phyloP scores from a whole-genome alignment of 1,284 basidiomycete species.

The Pisolithus thermaeus region DNA sequence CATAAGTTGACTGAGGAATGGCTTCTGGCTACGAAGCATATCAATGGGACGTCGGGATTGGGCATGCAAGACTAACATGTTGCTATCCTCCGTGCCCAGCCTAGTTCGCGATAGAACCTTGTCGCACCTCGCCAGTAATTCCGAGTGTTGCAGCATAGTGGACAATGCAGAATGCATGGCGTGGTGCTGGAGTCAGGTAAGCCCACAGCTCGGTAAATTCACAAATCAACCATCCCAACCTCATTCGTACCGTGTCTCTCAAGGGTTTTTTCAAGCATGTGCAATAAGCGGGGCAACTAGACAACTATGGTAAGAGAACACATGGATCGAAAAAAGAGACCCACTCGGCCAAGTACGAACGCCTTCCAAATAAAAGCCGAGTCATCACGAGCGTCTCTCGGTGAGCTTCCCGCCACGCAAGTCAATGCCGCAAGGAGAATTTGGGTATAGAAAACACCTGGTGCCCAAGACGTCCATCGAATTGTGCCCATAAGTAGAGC shows the following conservation, averaged over 20 bases:
- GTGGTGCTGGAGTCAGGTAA: constrained; percentile 37
- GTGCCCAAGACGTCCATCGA: constrained; percentile 62
- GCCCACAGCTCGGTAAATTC: not conserved
- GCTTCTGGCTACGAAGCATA: constrained; percentile 30
- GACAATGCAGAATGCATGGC: constrained; percentile 53
- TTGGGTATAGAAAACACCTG: constrained; percentile 63
- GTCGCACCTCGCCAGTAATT: constrained; percentile 46
- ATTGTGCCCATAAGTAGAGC: constrained; percentile 53
- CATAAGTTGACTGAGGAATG: constrained; percentile 54
- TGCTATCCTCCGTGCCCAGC: constrained; percentile 12
- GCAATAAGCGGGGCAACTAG: constrained; percentile 58
- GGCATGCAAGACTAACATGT: constrained; percentile 11
- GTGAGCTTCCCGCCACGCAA: constrained; percentile 50
- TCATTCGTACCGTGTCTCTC: constrained; percentile 45
- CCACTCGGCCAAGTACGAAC: constrained; percentile 67
- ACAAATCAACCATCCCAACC: constrained; percentile 28
- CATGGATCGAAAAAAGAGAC: constrained; percentile 12
- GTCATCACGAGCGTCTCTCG: constrained; percentile 25
- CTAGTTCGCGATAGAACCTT: constrained; percentile 31
- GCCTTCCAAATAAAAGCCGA: constrained; percentile 54
- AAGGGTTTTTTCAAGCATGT: constrained; percentile 48
- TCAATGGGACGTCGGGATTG: constrained; percentile 4
- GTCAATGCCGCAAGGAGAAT: constrained; percentile 55
- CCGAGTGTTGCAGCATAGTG: constrained; percentile 42
- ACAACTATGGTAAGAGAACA: constrained; percentile 4